Evolutionary conservation across 345 rosid species (phyloP).

Genomic region (Mercurialis annua): DNA sequence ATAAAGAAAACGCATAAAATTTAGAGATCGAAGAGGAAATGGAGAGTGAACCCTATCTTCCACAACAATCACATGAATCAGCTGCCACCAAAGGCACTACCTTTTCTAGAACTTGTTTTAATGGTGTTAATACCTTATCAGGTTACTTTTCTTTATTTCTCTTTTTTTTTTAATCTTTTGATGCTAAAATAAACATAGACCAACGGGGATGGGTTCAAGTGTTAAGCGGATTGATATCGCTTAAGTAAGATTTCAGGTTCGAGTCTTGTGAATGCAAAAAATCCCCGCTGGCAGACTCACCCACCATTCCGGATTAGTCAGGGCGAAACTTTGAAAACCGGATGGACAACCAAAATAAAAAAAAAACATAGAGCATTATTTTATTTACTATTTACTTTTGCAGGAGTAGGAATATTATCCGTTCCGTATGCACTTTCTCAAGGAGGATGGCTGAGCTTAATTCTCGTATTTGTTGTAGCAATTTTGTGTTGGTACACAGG

Average conservation of each 20-base stretch:
- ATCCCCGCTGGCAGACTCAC: no score
- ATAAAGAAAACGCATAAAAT: no score
- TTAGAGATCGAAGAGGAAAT: no score
- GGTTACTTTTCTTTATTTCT: constrained; percentile 34
- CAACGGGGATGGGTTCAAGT: no score
- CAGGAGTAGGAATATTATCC: constrained; percentile 65
- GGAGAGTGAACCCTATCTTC: constrained; percentile 39
- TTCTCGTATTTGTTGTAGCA: constrained; percentile 47
- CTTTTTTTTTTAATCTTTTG: not conserved
- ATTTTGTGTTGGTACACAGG: constrained; percentile 61
- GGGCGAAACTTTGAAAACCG: no score
- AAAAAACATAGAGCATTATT: no score
- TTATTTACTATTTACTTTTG: no score
- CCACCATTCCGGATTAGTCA: no score
- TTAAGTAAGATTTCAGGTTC: no score
- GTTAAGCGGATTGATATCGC: no score
- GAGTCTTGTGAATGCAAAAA: no score
- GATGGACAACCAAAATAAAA: no score
- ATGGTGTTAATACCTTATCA: constrained; percentile 61
- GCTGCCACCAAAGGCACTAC: constrained; percentile 53
- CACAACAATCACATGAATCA: constrained; percentile 22
- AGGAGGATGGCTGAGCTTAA: constrained; percentile 64
- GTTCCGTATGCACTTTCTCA: constrained; percentile 62
- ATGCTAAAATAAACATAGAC: not conserved
- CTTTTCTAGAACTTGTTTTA: constrained; percentile 61